Conservation (phyloP, 345 rosid genomes). For the Euphorbia lathyris region DNA sequence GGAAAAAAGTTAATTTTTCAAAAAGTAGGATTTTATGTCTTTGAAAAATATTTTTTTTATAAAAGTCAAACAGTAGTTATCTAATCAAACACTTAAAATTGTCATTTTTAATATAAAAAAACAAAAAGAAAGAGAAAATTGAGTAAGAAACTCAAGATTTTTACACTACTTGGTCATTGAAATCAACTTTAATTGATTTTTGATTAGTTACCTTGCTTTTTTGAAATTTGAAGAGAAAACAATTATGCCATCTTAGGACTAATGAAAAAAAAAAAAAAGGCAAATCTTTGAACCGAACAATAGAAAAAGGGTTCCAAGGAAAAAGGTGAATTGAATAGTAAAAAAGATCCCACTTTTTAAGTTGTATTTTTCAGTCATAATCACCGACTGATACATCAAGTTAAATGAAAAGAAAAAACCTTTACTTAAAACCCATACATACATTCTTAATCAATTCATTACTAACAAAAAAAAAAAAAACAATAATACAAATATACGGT, state of each 20-base stretch:
- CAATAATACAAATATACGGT: not conserved
- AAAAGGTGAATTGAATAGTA: not conserved
- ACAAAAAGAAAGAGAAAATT: no score
- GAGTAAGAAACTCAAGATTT: no score
- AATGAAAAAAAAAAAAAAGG: not conserved
- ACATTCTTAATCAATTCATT: not conserved
- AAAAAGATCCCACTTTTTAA: not conserved
- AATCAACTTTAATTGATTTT: no score
- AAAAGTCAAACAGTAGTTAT: no score
- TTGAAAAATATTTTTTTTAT: no score
- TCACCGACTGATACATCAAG: conserved; percentile 1
- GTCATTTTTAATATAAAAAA: no score
- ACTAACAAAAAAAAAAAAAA: not conserved
- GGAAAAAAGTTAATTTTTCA: no score
- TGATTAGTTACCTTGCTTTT: no score
- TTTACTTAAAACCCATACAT: not conserved
- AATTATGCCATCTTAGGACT: not conserved
- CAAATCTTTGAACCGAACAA: conserved; percentile 6
- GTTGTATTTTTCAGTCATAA: not conserved
- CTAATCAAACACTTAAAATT: no score
- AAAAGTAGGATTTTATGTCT: no score
- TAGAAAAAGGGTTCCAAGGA: not conserved
- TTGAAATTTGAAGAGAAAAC: conserved; percentile 16
- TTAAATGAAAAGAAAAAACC: not conserved
- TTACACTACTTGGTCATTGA: no score